Evolutionary conservation across 345 rosid species (phyloP), one percentile per base, ranked within the genome.

Genomic region (Eucalyptus lansdowneana): DNA sequence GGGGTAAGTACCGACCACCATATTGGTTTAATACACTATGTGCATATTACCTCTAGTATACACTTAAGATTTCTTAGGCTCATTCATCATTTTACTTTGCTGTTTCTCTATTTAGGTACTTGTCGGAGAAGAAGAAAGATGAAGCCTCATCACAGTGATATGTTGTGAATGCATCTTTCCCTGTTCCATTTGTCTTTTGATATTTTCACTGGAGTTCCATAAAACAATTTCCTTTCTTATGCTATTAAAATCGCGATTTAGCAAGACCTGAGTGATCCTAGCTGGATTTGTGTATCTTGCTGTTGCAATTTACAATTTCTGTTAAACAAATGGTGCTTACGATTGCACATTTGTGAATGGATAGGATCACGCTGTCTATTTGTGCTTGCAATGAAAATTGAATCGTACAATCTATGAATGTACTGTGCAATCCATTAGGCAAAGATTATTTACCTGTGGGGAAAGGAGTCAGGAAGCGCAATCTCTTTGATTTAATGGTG

Each of bases 1-100:
- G 88, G 98, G 98, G 98, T 94, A 92, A 92, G 93, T 69, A 3
- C 24, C 2, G 25, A 69, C 19, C 81, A 17, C 25, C 4, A n/a
- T n/a, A 69, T 69, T 16, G 24, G 24, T 17, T 69, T 37, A 69
- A 69, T 34, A 87, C 58, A 53, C 56, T 25, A 11, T 54, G 9
- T 88, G 42, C 81, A 4, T 69, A 11, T 17, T 69, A 69, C 44
- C 81, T 69, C 81, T 17, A 34, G 4, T 34, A 69, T 37, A 37
- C 45, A 72, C 25, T 72, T 37, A 9, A 72, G 25, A 37, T 72
- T 37, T 37, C 8, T 40, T 19, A 16, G 22, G 83, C 27, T 40
- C 27, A 37, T 37, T 15, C 45, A 37, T 72, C 81, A 72, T 72
- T 72, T 72, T 37, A 21, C 45, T 10, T 72, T 37, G 83, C 40